Conservation (phyloP, 345 rosid genomes). For the Rhizophora mangle region DNA sequence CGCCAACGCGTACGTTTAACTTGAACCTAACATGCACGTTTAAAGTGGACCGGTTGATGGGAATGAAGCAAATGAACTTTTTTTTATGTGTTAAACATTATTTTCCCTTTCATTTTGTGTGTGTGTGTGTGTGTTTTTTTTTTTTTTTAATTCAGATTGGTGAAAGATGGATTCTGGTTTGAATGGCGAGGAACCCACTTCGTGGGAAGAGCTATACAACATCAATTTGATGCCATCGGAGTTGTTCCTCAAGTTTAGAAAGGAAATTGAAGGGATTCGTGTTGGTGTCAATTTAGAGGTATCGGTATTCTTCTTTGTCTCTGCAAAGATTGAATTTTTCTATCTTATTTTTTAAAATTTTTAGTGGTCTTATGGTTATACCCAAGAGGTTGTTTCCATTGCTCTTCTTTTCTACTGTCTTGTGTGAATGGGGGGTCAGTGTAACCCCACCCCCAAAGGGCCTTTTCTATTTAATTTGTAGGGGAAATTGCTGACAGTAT, state of each 20-base stretch:
- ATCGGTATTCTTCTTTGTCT: conserved; percentile 35
- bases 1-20: no score
- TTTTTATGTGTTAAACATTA: no score
- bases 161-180: conserved; percentile 43
- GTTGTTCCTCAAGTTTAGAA: conserved; percentile 79
- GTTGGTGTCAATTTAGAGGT: conserved; percentile 93
- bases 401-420: no score
- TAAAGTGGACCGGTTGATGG: no score
- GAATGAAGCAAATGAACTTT: no score
- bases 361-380: neutral
- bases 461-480: no score
- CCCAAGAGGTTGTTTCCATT: no score
- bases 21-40: no score
- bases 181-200: conserved; percentile 53
- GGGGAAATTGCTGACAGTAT: no score
- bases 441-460: no score
- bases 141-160: neutral
- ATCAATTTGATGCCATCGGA: conserved; percentile 77
- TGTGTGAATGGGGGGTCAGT: no score
- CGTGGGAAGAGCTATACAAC: conserved; percentile 83
- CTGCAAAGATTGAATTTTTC: neutral
- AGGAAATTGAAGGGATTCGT: conserved; percentile 77
- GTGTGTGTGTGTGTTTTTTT: neutral
- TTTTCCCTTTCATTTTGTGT: no score
- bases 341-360: neutral